Conservation (phyloP, 2,329 filamentous ascomycete genomes). For the Fusarium setosum region DNA sequence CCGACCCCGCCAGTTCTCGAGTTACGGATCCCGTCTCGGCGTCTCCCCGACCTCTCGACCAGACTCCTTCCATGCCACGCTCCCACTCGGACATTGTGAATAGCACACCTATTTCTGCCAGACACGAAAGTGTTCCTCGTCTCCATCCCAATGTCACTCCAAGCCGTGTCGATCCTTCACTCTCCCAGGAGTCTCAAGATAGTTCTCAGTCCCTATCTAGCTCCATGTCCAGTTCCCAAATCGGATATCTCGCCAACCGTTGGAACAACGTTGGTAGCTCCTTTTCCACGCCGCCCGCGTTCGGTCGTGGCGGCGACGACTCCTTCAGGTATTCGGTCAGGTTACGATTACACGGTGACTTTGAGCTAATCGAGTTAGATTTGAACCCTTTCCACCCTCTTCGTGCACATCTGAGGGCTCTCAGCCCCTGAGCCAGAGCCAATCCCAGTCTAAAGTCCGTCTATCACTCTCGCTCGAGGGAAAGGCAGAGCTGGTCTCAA, state of each 20-base stretch:
- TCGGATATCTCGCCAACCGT: conserved; percentile 66
- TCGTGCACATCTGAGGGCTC: conserved; percentile 56
- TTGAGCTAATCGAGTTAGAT: conserved; percentile 45
- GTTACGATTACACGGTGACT: not conserved
- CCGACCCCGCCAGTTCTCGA: conserved; percentile 43
- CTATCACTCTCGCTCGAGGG: conserved; percentile 89
- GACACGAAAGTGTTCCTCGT: conserved; percentile 29
- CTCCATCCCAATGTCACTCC: conserved; percentile 38
- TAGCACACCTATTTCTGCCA: conserved; percentile 40
- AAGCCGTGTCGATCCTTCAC: conserved; percentile 40
- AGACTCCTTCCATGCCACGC: conserved; percentile 43
- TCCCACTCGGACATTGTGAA: conserved; percentile 39
- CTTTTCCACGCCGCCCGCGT: conserved; percentile 60
- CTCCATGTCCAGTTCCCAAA: conserved; percentile 54
- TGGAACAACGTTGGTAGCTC: conserved; percentile 64
- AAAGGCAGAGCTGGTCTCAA: conserved; percentile 85
- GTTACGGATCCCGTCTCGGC: conserved; percentile 37
- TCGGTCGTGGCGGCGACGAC: conserved; percentile 54
- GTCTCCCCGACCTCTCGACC: conserved; percentile 38
- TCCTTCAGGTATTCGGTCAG: conserved; percentile 56
- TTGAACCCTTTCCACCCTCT: conserved; percentile 57
- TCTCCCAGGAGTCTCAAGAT: conserved; percentile 44
- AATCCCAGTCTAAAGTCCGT: conserved; percentile 69
- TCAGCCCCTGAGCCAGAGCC: conserved; percentile 47
- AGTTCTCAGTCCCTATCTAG: conserved; percentile 47